Evolutionary conservation across 192 early-diverging fungal genomes (phyloP).

Genomic region (Phlyctochytrium bullatum): DNA sequence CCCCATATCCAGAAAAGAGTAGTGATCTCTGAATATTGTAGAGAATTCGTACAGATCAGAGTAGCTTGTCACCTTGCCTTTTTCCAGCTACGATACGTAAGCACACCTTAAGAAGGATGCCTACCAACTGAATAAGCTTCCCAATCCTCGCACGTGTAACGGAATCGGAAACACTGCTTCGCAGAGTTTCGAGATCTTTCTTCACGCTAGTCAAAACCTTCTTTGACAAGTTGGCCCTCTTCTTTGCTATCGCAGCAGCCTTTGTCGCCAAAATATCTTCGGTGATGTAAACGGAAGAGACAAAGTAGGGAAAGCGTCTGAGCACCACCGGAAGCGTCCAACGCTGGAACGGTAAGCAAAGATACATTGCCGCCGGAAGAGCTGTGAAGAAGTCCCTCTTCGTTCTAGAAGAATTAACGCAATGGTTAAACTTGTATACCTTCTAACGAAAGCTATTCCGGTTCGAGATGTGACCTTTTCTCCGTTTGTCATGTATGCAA

Average conservation of each 20-base stretch:
- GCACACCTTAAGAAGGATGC: too few relatives aligned
- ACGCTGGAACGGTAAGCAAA: background rate
- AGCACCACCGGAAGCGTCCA: background rate
- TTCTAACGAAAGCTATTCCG: too few relatives aligned
- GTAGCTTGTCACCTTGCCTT: too few relatives aligned
- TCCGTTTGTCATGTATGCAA: too few relatives aligned
- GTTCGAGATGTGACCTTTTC: too few relatives aligned
- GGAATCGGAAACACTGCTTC: background rate
- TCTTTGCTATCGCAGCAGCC: background rate
- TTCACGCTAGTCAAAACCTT: too few relatives aligned
- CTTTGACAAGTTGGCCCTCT: background rate
- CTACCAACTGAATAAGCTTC: background rate
- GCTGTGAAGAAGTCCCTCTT: background rate
- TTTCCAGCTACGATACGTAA: too few relatives aligned
- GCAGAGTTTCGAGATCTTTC: too few relatives aligned
- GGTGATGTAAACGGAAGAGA: background rate
- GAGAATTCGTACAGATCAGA: too few relatives aligned
- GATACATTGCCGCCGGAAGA: background rate
- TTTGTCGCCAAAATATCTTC: background rate
- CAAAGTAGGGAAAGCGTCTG: background rate
- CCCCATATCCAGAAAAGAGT: background rate
- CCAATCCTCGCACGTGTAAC: background rate
- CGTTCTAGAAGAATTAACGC: background rate
- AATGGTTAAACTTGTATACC: too few relatives aligned
- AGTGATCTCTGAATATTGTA: background rate